Percentiles rank a stretch among this genome's conserved stretches.
Conservation (phyloP, 192 early-diverging fungal genomes). For the Backusella psychrophila region DNA sequence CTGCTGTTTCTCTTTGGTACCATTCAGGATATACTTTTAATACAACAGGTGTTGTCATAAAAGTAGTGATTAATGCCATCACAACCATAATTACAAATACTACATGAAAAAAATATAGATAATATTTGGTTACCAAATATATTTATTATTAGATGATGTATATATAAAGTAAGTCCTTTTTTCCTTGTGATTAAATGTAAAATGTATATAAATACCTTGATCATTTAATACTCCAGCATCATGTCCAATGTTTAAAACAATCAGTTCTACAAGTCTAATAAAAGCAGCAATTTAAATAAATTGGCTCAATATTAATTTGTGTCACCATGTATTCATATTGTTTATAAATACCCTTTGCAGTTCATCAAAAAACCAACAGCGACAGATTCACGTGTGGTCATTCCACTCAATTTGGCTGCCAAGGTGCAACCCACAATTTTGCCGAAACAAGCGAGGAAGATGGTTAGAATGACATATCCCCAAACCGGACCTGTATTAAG, state of each 20-base stretch:
- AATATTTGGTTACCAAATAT: background rate
- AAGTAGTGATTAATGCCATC: constrained; percentile 66
- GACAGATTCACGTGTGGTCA: constrained; percentile 81
- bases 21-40: constrained; percentile 68
- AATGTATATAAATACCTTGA: constrained; percentile 18
- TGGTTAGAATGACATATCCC: constrained; percentile 76
- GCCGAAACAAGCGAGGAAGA: constrained; percentile 75
- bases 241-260: constrained; percentile 92
- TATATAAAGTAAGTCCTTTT: background rate
- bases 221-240: constrained; percentile 81
- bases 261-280: constrained; percentile 84
- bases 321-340: background rate
- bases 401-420: constrained; percentile 64
- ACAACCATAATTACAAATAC: constrained; percentile 56
- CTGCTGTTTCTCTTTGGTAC: constrained; percentile 47
- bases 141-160: background rate
- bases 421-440: constrained; percentile 82
- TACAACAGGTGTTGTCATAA: constrained; percentile 82
- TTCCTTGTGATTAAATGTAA: background rate
- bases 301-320: background rate
- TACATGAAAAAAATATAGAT: background rate
- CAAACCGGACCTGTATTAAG: constrained; percentile 70
- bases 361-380: constrained; percentile 92
- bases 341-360: constrained; percentile 70
- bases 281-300: constrained; percentile 12